Conservation (phyloP, 768 basidiomycete genomes). For the Suillus subaureus region DNA sequence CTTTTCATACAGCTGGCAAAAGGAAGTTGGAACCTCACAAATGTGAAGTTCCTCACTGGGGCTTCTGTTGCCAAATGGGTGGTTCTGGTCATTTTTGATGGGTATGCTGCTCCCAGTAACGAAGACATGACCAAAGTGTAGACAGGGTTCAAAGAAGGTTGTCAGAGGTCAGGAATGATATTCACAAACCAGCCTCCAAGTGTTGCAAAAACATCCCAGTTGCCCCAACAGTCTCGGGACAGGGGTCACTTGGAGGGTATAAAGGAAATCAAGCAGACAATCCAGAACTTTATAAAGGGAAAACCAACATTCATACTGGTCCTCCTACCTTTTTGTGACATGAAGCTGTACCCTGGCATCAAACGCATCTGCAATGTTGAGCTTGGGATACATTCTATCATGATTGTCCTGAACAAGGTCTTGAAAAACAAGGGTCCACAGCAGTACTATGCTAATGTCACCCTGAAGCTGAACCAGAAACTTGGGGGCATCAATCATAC, state of each 20-base stretch:
- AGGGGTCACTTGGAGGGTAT: neutral
- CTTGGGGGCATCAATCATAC: conserved; percentile 82
- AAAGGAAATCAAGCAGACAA: neutral
- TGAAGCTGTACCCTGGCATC: conserved; percentile 70
- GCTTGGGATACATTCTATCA: conserved; percentile 54
- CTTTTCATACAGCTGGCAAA: neutral
- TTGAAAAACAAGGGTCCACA: neutral
- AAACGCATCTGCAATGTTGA: conserved; percentile 76
- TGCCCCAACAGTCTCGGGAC: neutral
- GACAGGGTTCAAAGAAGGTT: neutral
- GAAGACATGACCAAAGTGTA: neutral
- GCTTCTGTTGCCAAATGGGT: neutral
- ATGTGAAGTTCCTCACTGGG: neutral
- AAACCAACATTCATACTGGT: conserved; percentile 71
- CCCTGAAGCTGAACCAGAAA: conserved; percentile 82
- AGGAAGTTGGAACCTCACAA: neutral
- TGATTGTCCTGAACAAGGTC: conserved; percentile 70
- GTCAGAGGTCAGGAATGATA: neutral
- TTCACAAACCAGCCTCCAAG: neutral
- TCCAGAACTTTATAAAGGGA: conserved; percentile 35
- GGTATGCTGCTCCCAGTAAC: neutral
- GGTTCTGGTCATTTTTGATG: neutral
- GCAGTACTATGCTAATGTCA: conserved; percentile 79
- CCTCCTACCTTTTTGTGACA: conserved; percentile 66
- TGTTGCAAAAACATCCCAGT: neutral